A percentile compares a stretch with the other conserved stretches of the same genome.
These are phyloP conservation scores for Ustulina deusta DNA, from an alignment of 2,329 filamentous ascomycete species.

Conservation along the genomic window DNA sequence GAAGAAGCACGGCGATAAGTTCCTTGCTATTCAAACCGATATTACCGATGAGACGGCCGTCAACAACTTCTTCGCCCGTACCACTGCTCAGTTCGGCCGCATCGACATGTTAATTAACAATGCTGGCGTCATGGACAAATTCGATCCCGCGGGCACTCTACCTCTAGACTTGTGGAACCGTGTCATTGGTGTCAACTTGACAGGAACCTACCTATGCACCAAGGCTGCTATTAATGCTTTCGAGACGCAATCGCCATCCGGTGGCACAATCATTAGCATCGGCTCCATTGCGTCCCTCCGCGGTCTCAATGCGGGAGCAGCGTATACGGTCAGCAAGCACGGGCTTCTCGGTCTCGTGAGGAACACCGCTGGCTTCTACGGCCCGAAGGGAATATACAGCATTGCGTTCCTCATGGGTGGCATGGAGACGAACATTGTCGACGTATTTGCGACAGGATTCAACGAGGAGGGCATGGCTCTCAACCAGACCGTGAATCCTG, in stretches of 20 bases:
- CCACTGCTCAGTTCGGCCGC: conserved; percentile 53
- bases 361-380: conserved; percentile 69
- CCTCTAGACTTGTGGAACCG: conserved; percentile 63
- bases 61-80: conserved; percentile 46
- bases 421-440: conserved; percentile 68
- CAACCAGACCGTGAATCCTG: conserved; percentile 46
- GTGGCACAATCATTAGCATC: conserved; percentile 46
- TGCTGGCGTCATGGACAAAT: conserved; percentile 68
- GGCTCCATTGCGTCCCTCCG: conserved; percentile 38
- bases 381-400: conserved; percentile 63
- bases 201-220: conserved; percentile 64
- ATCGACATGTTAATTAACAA: conserved; percentile 71
- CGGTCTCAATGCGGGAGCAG: conserved; percentile 53
- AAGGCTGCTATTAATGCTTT: conserved; percentile 64
- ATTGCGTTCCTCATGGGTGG: conserved; percentile 64
- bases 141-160: conserved; percentile 63
- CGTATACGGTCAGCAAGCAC: conserved; percentile 67
- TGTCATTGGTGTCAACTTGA: conserved; percentile 68
- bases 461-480: conserved; percentile 51
- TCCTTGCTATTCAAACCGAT: conserved; percentile 48
- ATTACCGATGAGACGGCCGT: conserved; percentile 52
- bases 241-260: conserved; percentile 53
- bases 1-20: conserved; percentile 32
- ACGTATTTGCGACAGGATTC: conserved; percentile 55
- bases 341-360: conserved; percentile 66